These are phyloP conservation scores for Inga laurina DNA, from an alignment of 306 rosid genomes.

Conservation along the genomic window DNA sequence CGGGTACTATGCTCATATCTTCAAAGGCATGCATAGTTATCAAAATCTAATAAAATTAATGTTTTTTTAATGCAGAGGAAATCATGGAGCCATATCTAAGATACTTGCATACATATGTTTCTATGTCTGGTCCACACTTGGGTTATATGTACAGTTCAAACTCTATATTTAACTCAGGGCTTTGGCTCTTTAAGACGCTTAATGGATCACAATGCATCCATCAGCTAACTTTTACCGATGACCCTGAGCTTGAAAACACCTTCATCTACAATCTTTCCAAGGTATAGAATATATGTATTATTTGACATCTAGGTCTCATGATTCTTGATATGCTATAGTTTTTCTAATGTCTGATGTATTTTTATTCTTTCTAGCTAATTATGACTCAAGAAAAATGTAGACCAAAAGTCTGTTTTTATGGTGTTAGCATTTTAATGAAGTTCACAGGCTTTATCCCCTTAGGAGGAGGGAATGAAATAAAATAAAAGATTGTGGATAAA, in stretches of 20 bases:
- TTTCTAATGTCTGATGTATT: background rate
- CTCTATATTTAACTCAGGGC: conserved; percentile 91
- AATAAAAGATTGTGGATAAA: background rate
- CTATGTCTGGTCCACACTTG: conserved; percentile 98
- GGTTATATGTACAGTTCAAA: conserved; percentile 95
- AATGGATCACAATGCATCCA: conserved; percentile 91
- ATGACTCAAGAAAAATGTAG: background rate
- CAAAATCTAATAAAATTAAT: conserved; percentile 8
- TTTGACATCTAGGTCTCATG: background rate
- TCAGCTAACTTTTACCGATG: conserved; percentile 93
- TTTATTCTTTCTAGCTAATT: background rate
- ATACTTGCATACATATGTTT: conserved; percentile 77
- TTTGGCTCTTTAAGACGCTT: conserved; percentile 94
- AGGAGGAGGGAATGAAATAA: background rate
- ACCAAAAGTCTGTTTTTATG: background rate
- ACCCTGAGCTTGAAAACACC: conserved; percentile 85
- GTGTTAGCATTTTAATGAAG: background rate
- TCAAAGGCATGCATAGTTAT: conserved; percentile 20
- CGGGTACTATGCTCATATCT: conserved; percentile 51
- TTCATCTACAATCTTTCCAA: conserved; percentile 91
- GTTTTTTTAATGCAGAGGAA: conserved; percentile 63
- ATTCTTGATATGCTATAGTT: background rate
- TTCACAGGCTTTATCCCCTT: background rate
- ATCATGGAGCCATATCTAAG: conserved; percentile 89
- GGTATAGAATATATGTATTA: conserved; percentile 50